Base-by-base conservation (phyloP, 306 rosid genomes). In the Castanea mollissima region DNA sequence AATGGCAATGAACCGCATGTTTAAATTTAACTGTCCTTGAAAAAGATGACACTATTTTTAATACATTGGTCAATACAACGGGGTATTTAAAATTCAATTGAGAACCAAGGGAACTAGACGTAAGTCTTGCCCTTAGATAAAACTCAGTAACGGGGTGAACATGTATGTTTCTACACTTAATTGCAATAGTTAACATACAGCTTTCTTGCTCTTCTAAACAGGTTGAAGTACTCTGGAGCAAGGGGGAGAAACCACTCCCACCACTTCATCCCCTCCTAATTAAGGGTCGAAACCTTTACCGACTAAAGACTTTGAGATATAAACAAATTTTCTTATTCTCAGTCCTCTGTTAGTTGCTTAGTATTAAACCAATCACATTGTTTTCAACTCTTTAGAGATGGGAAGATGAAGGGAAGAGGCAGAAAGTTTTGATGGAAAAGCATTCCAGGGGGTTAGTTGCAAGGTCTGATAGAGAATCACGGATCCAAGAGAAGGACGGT, bases 211-310 rank as follows among this genome's bases (percentile, higher is more conserved):
- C 35, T 81, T 68, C 58, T 81, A 65, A 29, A 69, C 87, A 95
- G 99, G 85, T 95, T 85, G 97, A 95, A 86, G 97, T 92, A 31
- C 89, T 92, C 15, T 95, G 99, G 99, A 92, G 99, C 84, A 95
- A 89, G 79, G 98, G 99, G 77, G 94, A 89, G 87, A 91, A 88
- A 71, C 89, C 95, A 74, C 91, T 90, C 44, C 95, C 95, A 71
- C 94, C 92, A 56, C 95, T 95, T 62, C 82, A 91, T 75, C 97
- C 97, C 74, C 88, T 92, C 41, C 78, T 95, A 79, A 89, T 92
- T 12, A 92, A 95, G 88, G 99, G 99, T 71, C 89, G 99, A 79
- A 92, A 95, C 78, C 97, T 94, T 78, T 94, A 92, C 76, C 83
- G 91, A 79, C 52, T 92, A 83, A 91, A 89, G 86, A 95, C 98